Evolutionary conservation across 495 filamentous ascomycete species (phyloP), one percentile per base, ranked within the genome.

Genomic region (Penicillium maclennaniae): DNA sequence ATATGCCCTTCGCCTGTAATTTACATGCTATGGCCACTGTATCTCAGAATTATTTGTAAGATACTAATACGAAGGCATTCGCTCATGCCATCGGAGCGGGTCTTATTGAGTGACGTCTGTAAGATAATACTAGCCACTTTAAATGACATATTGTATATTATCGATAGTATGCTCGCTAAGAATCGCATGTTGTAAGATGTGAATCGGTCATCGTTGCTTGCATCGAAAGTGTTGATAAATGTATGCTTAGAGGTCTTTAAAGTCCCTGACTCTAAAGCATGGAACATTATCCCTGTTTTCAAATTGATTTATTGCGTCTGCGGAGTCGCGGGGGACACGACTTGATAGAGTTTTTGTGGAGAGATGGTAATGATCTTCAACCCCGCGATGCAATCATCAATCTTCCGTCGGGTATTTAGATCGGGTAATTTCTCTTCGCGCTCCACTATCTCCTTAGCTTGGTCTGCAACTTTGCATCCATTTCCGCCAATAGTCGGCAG

Each of bases 51-150:
- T 0, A 87, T 91, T 52, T 87, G 68, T 25, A 91, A 75, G 60
- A 89, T 86, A 64, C 86, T n/a, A 88, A 71, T 90, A 91, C 6
- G 88, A 85, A 86, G 84, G 8, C 88, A 86, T 17, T 83, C 81
- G 67, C 91, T 90, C 88, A 92, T 92, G 61, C 88, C 88, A 75
- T 92, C 88, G 6, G 87, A 91, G 54, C 88, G 88, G 0, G 84
- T 88, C 69, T 86, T 87, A 70, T 90, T 85, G 7, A 92, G 78
- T 2, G 43, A 45, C 2, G 43, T 45, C 43, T 45, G 45, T 2
- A 8, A 16, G 5, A 19, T 40, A 6, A 5, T 40, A 40, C 15
- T 15, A n/a, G n/a, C 37, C 37, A 19, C 7, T 43, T 45, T 27
- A 8, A 26, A 8, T 17, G 16, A 27, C 19, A 38, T 4, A 14